phyloP scores from a whole-genome alignment of 495 filamentous ascomycete species.

The Endocarpon pusillum region DNA sequence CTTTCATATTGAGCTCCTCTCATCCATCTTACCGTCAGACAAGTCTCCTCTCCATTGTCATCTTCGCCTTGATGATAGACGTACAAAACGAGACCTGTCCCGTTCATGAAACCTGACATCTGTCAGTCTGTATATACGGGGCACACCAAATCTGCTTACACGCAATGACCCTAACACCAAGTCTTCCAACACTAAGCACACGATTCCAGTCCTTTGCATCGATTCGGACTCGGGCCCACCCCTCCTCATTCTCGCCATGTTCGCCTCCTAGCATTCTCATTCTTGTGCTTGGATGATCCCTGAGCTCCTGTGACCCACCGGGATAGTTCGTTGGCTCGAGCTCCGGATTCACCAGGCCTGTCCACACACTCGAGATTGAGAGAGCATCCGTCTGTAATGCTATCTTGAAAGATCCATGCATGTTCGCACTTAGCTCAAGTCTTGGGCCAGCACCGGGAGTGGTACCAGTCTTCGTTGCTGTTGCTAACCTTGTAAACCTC shows the following conservation, averaged over 20 bases:
- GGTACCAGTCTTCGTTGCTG: constrained; percentile 8
- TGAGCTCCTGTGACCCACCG: constrained; percentile 41
- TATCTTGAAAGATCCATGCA: constrained; percentile 70
- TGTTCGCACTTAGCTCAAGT: constrained; percentile 71
- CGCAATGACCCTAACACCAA: constrained; percentile 82
- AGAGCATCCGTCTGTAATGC: constrained; percentile 62
- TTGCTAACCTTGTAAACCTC: constrained; percentile 64
- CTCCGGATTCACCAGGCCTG: constrained; percentile 63
- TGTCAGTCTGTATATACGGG: constrained; percentile 3
- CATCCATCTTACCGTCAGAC: constrained; percentile 48
- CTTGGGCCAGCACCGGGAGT: constrained; percentile 32
- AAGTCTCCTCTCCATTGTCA: constrained; percentile 52
- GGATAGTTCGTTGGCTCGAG: constrained; percentile 56
- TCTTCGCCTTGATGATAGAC: constrained; percentile 67
- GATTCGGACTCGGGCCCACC: constrained; percentile 73
- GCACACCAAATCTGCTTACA: constrained; percentile 35
- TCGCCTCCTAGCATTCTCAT: constrained; percentile 34
- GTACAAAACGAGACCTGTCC: constrained; percentile 80
- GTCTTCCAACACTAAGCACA: constrained; percentile 72
- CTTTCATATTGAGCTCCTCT: neutral
- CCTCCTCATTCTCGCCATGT: constrained; percentile 40
- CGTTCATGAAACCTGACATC: constrained; percentile 39
- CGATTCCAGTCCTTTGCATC: constrained; percentile 85
- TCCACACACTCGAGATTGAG: constrained; percentile 68
- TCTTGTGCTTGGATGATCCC: constrained; percentile 54